Evolutionary conservation across 2,329 filamentous ascomycete species (phyloP).

Genomic region (Clarireedia homoeocarpa): DNA sequence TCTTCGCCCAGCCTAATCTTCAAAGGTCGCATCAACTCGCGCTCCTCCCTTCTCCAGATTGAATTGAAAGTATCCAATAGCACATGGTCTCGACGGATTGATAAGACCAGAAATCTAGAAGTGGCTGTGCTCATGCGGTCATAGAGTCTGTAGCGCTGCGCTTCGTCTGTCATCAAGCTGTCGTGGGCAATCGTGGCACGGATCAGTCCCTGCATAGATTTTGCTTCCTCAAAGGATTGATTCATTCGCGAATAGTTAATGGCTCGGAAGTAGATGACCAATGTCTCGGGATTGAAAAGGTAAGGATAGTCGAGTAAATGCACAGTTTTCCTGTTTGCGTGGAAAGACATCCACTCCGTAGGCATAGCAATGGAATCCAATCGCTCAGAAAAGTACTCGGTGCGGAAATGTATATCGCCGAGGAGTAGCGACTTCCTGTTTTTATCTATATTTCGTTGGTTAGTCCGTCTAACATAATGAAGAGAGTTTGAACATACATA

Average conservation of each 20-base stretch:
- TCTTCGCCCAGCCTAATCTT: slow-evolving; percentile 83
- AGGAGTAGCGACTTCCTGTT: slow-evolving; percentile 57
- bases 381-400: slow-evolving; percentile 67
- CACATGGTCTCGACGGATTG: slow-evolving; percentile 59
- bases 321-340: slow-evolving; percentile 51
- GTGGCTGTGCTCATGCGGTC: slow-evolving; percentile 59
- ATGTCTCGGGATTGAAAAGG: slow-evolving; percentile 63
- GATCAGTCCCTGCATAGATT: slow-evolving; percentile 47
- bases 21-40: slow-evolving; percentile 75
- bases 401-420: slow-evolving; percentile 61
- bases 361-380: slow-evolving; percentile 71
- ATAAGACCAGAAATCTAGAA: slow-evolving; percentile 62
- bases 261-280: slow-evolving; percentile 79
- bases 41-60: slow-evolving; percentile 76
- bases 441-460: slow-evolving; percentile 40
- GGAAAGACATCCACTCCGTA: slow-evolving; percentile 58
- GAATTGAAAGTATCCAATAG: slow-evolving; percentile 75
- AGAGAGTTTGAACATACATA: slow-evolving; percentile 50
- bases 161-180: slow-evolving; percentile 46
- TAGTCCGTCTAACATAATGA: slow-evolving; percentile 1
- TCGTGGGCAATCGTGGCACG: slow-evolving; percentile 44
- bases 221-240: slow-evolving; percentile 64
- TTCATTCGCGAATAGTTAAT: slow-evolving; percentile 87
- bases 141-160: slow-evolving; percentile 54
- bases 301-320: slow-evolving; percentile 78